A percentile compares a stretch with the other conserved stretches of the same genome.
Conservation (phyloP, 306 rosid species). For the Heteromeles arbutifolia region DNA sequence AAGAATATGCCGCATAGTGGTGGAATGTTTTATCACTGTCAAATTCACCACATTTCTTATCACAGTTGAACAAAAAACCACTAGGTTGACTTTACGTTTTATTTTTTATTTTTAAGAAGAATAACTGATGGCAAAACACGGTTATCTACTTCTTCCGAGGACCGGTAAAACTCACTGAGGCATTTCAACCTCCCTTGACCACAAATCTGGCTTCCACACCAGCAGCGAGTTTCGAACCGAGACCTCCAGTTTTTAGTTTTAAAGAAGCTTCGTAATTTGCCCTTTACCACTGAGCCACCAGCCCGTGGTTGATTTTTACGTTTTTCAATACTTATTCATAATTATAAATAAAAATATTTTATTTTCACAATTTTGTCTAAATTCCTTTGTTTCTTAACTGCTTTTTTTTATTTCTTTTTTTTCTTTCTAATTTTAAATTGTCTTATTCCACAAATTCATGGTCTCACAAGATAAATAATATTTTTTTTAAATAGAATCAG, state of each 20-base stretch:
- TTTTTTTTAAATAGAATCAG: too few relatives aligned
- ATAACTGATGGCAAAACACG: too few relatives aligned
- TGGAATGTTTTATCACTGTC: background rate
- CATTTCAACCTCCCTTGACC: too few relatives aligned
- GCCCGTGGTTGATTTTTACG: background rate
- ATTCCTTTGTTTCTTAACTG: background rate
- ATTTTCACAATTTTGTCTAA: background rate
- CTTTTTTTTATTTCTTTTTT: background rate
- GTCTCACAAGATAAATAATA: background rate
- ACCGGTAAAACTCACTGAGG: too few relatives aligned
- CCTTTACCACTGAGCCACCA: too few relatives aligned
- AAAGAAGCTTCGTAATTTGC: too few relatives aligned
- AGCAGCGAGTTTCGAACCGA: too few relatives aligned
- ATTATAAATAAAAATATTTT: too few relatives aligned
- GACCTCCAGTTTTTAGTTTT: too few relatives aligned
- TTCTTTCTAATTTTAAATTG: background rate
- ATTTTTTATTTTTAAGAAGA: too few relatives aligned
- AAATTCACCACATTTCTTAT: background rate
- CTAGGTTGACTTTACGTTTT: background rate
- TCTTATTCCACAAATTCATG: background rate
- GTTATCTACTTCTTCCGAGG: too few relatives aligned
- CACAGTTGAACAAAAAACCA: background rate
- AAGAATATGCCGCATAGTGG: background rate
- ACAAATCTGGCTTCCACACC: too few relatives aligned
- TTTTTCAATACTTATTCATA: background rate